Base-by-base conservation (phyloP, 2,329 filamentous ascomycete species). In the Ustulina deusta region DNA sequence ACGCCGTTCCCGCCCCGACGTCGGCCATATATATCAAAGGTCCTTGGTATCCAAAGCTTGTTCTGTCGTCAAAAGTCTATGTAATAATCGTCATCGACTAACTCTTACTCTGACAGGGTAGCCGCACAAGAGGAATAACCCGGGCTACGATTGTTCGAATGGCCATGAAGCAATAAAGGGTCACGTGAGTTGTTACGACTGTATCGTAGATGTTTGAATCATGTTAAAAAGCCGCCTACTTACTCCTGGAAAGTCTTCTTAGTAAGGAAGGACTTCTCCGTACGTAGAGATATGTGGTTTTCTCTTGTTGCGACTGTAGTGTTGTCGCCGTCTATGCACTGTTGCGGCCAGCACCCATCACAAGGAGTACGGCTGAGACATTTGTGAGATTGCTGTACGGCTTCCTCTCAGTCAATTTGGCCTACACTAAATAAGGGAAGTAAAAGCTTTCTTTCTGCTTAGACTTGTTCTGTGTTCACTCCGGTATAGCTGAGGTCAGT, bases 21-120 rank as follows among this genome's bases (percentile, higher is more conserved):
- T 61, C 57, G 40, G 44, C 44, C 38, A 61, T 61, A 61, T 61
- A 61, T 46, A 61, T 61, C 57, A 61, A 61, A 49, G 57, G 57
- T 61, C 57, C 57, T 49, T 61, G 57, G 57, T 61, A 61, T 61
- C 57, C 57, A 61, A 61, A 61, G 57, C 57, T 48, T 61, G 57
- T 61, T 61, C 57, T 15, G 44, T 61, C 44, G 57, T 51, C 44
- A 61, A 61, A 61, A 61, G 38, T 61, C 57, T 27, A 61, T 61
- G 29, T 61, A 34, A 51, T 61, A 61, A 61, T 51, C 44, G 42
- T 49, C 27, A 61, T 61, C 57, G 40, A 49, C 44, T 22, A 61
- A 61, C 57, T 61, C 57, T 25, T 51, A 61, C 42, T 61, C 57
- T 61, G 57, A 49, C 57, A 61, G 57, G 42, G 57, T 49, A 61